phyloP scores from a whole-genome alignment of 176 grass and related monocot genomes.

The Oryza meridionalis region DNA sequence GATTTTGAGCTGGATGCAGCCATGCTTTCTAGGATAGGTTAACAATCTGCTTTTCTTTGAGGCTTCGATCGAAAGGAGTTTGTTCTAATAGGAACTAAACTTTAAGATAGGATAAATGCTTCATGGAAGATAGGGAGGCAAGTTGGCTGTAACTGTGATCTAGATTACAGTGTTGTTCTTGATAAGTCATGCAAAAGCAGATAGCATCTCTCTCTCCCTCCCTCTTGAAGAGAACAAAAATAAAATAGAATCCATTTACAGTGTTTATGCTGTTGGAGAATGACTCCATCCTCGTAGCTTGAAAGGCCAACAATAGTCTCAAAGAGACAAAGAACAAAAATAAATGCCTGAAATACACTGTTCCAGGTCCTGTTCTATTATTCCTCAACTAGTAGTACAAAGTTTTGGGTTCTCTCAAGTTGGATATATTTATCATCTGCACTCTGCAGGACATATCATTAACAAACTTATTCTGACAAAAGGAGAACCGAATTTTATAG shows the following conservation, averaged over 20 bases:
- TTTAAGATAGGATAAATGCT: not conserved
- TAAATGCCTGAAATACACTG: not conserved
- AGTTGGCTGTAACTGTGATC: not conserved
- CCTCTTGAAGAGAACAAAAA: not conserved
- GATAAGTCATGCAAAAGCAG: slow-evolving; percentile 10
- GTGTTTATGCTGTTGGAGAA: not conserved
- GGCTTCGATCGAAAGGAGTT: not conserved
- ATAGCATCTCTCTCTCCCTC: not conserved
- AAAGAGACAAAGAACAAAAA: not conserved
- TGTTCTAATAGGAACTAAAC: not conserved
- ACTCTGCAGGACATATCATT: not conserved
- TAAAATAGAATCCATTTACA: not conserved
- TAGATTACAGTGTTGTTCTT: not conserved
- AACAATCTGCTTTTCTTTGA: not conserved
- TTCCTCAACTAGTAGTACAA: not conserved
- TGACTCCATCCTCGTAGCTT: not conserved
- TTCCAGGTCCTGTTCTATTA: not conserved
- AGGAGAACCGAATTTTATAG: not conserved
- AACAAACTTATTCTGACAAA: not conserved
- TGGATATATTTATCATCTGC: not conserved
- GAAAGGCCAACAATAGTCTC: not conserved
- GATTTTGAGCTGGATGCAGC: not conserved
- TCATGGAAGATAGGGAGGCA: not conserved
- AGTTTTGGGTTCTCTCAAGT: not conserved
- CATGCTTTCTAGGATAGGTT: not conserved